Evolutionary conservation across 805 yeast genomes (phyloP).

Genomic region (Nakazawaea sp.): DNA sequence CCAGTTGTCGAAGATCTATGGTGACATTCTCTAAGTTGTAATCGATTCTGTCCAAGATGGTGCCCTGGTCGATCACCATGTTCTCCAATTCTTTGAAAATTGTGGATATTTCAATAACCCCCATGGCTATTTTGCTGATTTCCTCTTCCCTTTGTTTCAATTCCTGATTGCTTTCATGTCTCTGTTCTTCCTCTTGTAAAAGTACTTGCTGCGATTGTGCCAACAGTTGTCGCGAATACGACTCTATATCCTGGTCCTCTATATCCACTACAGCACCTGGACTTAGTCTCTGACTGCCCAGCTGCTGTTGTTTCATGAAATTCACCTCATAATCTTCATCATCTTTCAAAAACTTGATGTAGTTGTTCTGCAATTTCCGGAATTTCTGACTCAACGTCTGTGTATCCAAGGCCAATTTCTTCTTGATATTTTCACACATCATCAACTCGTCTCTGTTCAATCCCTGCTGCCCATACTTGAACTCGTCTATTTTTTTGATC

Average conservation of each 20-base stretch:
- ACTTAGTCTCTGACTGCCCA: background rate
- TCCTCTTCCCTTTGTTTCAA: constrained; percentile 80
- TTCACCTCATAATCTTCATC: constrained; percentile 52
- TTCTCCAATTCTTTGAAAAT: constrained; percentile 91
- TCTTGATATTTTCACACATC: constrained; percentile 75
- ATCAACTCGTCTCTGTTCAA: constrained; percentile 38
- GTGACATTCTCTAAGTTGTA: constrained; percentile 82
- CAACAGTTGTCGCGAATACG: constrained; percentile 47
- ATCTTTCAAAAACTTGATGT: constrained; percentile 74
- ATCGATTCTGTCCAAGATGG: constrained; percentile 87
- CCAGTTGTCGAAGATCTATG: constrained; percentile 68
- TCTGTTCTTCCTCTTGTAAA: constrained; percentile 18
- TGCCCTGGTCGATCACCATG: constrained; percentile 92
- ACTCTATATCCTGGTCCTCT: constrained; percentile 29
- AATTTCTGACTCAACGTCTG: constrained; percentile 75
- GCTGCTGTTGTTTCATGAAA: constrained; percentile 4
- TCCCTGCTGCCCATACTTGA: constrained; percentile 24
- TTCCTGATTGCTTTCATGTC: constrained; percentile 30
- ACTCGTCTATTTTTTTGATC: constrained; percentile 57
- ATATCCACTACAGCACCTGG: background rate
- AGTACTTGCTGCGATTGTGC: constrained; percentile 35
- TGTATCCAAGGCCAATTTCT: constrained; percentile 76
- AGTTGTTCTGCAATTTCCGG: constrained; percentile 82
- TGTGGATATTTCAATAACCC: constrained; percentile 87
- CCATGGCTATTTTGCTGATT: constrained; percentile 86